Base-by-base conservation (phyloP, 352 stramenopile species). In the Phytophthora podocarpi region DNA sequence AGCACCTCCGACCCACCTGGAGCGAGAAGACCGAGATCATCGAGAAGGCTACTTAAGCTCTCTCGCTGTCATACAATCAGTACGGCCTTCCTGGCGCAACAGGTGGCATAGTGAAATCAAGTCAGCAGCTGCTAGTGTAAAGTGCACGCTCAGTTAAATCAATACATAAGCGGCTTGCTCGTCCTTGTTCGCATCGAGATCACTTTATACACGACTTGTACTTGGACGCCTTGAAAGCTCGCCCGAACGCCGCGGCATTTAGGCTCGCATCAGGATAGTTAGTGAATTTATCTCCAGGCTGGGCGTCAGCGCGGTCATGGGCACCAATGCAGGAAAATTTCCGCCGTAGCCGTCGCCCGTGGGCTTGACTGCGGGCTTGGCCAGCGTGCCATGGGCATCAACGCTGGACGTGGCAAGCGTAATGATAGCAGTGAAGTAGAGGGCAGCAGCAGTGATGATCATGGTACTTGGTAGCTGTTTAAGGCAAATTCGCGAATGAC, bases 291-390 rank as follows among this genome's bases (percentile, higher is more conserved):
- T 15, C 31, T 9, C 31, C 31, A 15, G 4, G 4, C 10, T 37
- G 10, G 56, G 36, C 9, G 56, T 65, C 13, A 65, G 31, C 24
- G 57, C 21, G 5, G 16, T 48, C 39, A 53, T 65, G 4, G 57
- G 57, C 23, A 65, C 41, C 23, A 18, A 41, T 3, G 57, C 41
- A 10, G 51, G 23, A 16, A 65, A 59, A 24, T 65, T 65, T 8
- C 57, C 57, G 1, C 57, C 48, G 23, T 60, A 65, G 4, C 57
- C 57, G 15, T 28, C 23, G 9, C 57, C 57, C 1, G 57, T 65
- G 23, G 60, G 60, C 16, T 21, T 52, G 37, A 65, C 28, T 0
- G 15, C 30, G 32, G 56, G 56, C 13, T 65, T 58, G 3, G 26
- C 10, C 12, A 65, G 39, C 26, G 48, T 65, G 21, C 48, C 48